Base-by-base conservation (phyloP, 2,329 filamentous ascomycete genomes). In the Nemania abortiva region DNA sequence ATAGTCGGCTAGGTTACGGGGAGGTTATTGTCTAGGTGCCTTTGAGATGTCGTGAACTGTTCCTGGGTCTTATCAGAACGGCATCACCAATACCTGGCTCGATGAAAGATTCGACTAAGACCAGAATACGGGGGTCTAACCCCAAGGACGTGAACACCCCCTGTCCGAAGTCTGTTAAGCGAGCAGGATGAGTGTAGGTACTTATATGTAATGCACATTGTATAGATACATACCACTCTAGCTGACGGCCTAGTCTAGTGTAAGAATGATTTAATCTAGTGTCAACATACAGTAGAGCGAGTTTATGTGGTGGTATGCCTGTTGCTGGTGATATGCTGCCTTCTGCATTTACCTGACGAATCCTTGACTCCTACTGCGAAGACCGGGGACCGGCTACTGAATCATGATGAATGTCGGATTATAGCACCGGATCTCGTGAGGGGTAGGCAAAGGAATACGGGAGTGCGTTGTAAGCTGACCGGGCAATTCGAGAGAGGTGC, bases 381-480 rank as follows among this genome's bases (percentile, higher is more conserved):
- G 42, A 18, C 11, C 18, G 7, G 49, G 39, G n/a, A 15, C n/a
- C 24, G 6, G 39, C 42, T 22, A 39, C 20, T 22, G 49, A 63
- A 39, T 45, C 42, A 65, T 29, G 57, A 54, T 60, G 53, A 55
- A 50, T 57, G 20, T 31, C 58, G 22, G 52, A 66, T 57, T 22
- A 37, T 27, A 20, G 37, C 13, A 42, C 9, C 11, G 13, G 3
- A 13, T 11, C 37, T 42, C 37, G 13, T 13, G 37, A 15, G 37
- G 7, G 10, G 15, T n/a, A 37, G n/a, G 6, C 10, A 42, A 22
- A n/a, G 22, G 42, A 20, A 53, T 13, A 42, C 4, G 22, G 31
- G 47, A 22, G 18, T 55, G 9, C 24, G 29, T 54, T 47, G 10
- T 7, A 50, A 60, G 57, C 18, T 34, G 29, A 31, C 57, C 47